Percentiles rank a stretch among this genome's conserved stretches.
phyloP scores from a whole-genome alignment of 1,284 basidiomycete species.

The Trichosporon ovoides region DNA sequence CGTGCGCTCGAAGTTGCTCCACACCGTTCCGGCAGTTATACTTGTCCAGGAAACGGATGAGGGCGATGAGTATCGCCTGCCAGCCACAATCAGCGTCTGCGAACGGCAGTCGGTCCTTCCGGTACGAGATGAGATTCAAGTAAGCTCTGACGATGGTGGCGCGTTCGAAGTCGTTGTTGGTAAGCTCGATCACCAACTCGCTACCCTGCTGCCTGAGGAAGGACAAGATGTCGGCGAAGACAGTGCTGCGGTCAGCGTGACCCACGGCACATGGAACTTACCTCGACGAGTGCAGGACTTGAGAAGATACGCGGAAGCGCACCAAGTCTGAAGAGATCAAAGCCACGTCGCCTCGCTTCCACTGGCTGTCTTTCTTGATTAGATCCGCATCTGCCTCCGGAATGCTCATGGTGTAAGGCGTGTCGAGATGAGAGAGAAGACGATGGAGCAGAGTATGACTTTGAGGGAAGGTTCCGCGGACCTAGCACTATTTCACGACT shows the following conservation, averaged over 20 bases:
- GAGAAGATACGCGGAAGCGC: conserved; percentile 6
- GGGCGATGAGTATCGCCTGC: neutral
- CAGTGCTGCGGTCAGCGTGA: neutral
- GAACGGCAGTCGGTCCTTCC: neutral
- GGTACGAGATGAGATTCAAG: neutral
- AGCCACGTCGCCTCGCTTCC: conserved; percentile 5
- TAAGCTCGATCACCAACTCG: neutral
- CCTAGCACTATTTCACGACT: no score
- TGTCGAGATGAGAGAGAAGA: no score
- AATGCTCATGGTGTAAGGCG: neutral
- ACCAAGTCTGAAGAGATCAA: conserved; percentile 11
- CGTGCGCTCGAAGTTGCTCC: neutral
- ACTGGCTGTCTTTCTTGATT: neutral
- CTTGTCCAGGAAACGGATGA: neutral
- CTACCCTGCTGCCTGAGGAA: neutral
- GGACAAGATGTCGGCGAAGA: neutral
- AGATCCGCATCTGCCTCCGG: neutral
- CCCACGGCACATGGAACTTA: neutral
- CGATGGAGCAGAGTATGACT: no score
- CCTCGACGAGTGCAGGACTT: neutral
- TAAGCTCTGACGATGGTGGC: neutral
- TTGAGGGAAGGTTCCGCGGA: no score
- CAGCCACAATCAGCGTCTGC: neutral
- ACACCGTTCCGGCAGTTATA: neutral
- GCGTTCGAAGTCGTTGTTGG: neutral